Evolutionary conservation across 306 rosid genomes (phyloP).

Genomic region (Fragaria vesca): DNA sequence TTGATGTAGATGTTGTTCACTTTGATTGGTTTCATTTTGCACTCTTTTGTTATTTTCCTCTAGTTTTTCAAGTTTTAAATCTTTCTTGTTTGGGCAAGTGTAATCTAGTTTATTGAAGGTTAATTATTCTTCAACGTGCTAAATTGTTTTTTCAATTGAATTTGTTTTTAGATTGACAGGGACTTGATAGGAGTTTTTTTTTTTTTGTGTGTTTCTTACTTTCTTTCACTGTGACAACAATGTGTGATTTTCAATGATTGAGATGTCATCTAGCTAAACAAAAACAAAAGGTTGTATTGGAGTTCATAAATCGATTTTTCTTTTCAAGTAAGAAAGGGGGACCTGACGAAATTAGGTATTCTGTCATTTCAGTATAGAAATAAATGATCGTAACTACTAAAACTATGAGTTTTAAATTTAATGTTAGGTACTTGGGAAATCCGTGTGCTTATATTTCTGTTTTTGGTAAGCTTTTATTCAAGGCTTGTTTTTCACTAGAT

Average conservation of each 20-base stretch:
- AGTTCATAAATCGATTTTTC: neutral
- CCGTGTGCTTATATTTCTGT: no score
- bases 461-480: neutral
- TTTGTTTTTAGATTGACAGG: neutral
- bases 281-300: neutral
- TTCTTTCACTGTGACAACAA: neutral
- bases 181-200: neutral
- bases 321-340: neutral
- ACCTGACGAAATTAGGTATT: neutral
- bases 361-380: neutral
- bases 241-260: neutral
- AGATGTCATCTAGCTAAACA: neutral
- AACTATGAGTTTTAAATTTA: neutral
- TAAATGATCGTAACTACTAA: neutral
- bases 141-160: no score
- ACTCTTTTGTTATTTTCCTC: neutral
- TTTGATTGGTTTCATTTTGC: neutral
- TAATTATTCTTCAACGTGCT: neutral
- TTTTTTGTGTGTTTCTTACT: no score
- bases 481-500: neutral
- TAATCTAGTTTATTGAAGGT: neutral
- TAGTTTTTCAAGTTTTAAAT: neutral
- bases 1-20: neutral
- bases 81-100: neutral
- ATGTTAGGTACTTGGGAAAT: neutral